phyloP scores from a whole-genome alignment of 2,329 filamentous ascomycete genomes.

The Curvularia sp. region DNA sequence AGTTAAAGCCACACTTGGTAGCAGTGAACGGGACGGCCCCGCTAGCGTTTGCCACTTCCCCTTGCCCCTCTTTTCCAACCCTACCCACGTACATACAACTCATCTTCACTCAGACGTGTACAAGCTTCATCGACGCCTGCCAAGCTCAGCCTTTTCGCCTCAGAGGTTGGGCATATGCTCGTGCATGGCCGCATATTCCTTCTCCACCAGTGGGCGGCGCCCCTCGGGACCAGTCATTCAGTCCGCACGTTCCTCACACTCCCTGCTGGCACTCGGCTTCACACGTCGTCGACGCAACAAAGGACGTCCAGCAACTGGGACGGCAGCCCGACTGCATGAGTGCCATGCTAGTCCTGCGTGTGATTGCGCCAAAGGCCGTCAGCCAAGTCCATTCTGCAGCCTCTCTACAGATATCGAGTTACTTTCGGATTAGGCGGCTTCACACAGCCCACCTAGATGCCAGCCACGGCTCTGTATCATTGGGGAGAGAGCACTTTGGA shows the following conservation, averaged over 20 bases:
- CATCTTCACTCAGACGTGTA: not conserved
- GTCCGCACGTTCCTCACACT: not conserved
- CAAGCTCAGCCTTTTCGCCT: conserved; percentile 1
- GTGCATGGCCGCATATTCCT: not conserved
- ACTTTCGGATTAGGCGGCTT: conserved; percentile 12
- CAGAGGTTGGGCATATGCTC: not conserved
- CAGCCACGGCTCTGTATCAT: conserved; percentile 29
- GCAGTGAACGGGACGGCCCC: conserved; percentile 1
- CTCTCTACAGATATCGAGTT: conserved; percentile 6
- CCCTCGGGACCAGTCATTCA: not conserved
- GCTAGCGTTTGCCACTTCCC: not conserved
- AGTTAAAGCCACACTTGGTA: not conserved
- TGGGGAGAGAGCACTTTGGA: conserved; percentile 22
- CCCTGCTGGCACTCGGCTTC: not conserved
- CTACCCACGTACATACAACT: not conserved
- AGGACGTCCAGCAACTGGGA: conserved; percentile 12
- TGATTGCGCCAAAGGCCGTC: conserved; percentile 18
- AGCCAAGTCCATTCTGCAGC: conserved; percentile 24
- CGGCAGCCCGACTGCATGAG: conserved; percentile 17
- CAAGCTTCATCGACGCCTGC: conserved; percentile 1
- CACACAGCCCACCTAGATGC: conserved; percentile 30
- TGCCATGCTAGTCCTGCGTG: conserved; percentile 22
- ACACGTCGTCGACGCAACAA: not conserved
- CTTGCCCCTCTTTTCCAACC: not conserved
- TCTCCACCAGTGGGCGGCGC: not conserved